A percentile compares a stretch with the other conserved stretches of the same genome.
Conservation (phyloP, 1,139 yeast genomes). For the Yamadazyma kanchanaburiensis region DNA sequence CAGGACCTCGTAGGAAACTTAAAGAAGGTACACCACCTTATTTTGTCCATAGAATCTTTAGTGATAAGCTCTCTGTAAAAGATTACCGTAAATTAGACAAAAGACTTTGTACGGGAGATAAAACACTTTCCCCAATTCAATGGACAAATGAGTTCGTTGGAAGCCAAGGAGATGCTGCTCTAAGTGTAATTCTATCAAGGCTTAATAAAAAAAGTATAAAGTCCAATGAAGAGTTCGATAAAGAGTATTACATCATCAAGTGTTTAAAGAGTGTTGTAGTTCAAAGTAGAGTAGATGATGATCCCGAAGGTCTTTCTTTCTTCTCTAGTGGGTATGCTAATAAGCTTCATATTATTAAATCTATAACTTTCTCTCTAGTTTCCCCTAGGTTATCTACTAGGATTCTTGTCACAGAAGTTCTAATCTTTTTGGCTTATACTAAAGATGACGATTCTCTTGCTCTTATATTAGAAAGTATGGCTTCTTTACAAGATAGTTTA, state of each 20-base stretch:
- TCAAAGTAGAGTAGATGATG: constrained; percentile 8
- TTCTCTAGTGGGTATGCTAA: constrained; percentile 15
- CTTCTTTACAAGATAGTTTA: constrained; percentile 29
- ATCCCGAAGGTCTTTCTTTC: constrained; percentile 11
- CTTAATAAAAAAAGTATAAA: constrained; percentile 43
- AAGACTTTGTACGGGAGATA: constrained; percentile 20
- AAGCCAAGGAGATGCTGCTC: constrained; percentile 45
- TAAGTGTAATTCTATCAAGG: constrained; percentile 37
- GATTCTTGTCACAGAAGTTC: constrained; percentile 40
- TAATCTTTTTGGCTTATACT: constrained; percentile 34
- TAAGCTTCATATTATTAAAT: constrained; percentile 30
- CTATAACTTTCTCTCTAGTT: constrained; percentile 36
- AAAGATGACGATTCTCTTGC: constrained; percentile 21
- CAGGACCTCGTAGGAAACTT: constrained; percentile 5
- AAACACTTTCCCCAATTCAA: constrained; percentile 17
- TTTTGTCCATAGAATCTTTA: constrained; percentile 38
- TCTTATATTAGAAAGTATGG: constrained; percentile 31
- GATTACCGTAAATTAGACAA: constrained; percentile 38
- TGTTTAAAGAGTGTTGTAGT: constrained; percentile 35
- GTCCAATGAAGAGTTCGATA: constrained; percentile 44
- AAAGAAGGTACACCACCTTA: constrained; percentile 44
- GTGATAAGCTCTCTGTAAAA: constrained; percentile 28
- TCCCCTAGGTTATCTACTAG: constrained; percentile 43
- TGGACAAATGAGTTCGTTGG: constrained; percentile 35
- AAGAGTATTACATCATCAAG: constrained; percentile 35